A percentile compares a stretch with the other conserved stretches of the same genome.
These are phyloP conservation scores for Scheffersomyces illinoinensis DNA, from an alignment of 1,139 yeast species.

Conservation along the genomic window DNA sequence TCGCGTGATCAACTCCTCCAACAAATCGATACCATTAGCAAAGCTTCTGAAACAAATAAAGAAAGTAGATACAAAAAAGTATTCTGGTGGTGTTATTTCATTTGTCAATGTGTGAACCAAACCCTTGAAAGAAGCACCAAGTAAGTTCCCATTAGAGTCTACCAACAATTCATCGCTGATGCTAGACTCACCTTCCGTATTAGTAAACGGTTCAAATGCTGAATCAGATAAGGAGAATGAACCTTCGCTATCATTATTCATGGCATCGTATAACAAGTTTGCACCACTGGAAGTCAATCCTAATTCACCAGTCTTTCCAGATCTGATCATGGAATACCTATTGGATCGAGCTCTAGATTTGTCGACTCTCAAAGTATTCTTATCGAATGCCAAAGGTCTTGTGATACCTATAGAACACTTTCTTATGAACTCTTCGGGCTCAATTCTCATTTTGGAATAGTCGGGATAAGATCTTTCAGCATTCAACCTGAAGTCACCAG, in stretches of 20 bases:
- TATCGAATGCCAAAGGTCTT: conserved; percentile 8
- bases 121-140: conserved; percentile 82
- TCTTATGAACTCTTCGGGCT: conserved; percentile 63
- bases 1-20: conserved; percentile 67
- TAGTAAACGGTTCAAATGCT: conserved; percentile 38
- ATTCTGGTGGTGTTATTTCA: conserved; percentile 68
- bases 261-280: conserved; percentile 50
- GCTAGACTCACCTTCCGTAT: conserved; percentile 12
- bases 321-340: conserved; percentile 62
- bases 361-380: conserved; percentile 5
- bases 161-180: conserved; percentile 49
- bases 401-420: conserved; percentile 61
- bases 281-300: conserved; percentile 62
- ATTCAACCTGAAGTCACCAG: conserved; percentile 74
- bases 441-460: conserved; percentile 55
- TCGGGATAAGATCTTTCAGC: conserved; percentile 72
- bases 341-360: conserved; percentile 15
- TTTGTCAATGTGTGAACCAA: conserved; percentile 71
- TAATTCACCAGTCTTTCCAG: conserved; percentile 55
- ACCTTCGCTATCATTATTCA: conserved; percentile 41
- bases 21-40: conserved; percentile 66
- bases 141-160: conserved; percentile 51
- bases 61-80: conserved; percentile 72
- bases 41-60: conserved; percentile 79
- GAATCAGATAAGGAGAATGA: conserved; percentile 45